These are phyloP conservation scores for Dentipellis sp. DNA, from an alignment of 768 basidiomycete genomes.

Conservation along the genomic window DNA sequence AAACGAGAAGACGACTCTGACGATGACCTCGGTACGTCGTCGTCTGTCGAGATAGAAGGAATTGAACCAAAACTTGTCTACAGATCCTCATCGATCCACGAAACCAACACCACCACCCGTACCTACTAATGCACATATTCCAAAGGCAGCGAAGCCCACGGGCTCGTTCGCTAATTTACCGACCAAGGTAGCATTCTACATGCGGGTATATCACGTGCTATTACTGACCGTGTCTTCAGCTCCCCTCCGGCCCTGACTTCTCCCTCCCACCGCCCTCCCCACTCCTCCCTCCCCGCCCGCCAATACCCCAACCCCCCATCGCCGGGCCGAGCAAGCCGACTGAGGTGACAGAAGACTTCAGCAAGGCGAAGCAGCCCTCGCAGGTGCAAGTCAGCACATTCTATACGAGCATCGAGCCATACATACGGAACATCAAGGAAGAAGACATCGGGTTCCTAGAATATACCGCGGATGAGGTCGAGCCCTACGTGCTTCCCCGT, in stretches of 20 bases:
- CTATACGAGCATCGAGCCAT: slow-evolving; percentile 83
- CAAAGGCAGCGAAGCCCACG: slow-evolving; percentile 50
- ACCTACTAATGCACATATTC: slow-evolving; percentile 28
- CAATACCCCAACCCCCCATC: slow-evolving; percentile 50
- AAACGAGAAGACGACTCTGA: slow-evolving; percentile 74
- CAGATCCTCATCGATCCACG: slow-evolving; percentile 23
- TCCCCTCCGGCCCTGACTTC: slow-evolving; percentile 48
- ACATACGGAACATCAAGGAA: slow-evolving; percentile 81
- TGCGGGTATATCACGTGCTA: neutral
- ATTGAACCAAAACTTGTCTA: neutral
- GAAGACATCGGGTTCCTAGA: slow-evolving; percentile 94
- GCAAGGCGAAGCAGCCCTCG: slow-evolving; percentile 68
- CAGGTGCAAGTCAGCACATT: slow-evolving; percentile 70
- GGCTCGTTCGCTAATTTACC: slow-evolving; percentile 31
- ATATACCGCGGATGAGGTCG: slow-evolving; percentile 83
- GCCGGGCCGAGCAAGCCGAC: slow-evolving; percentile 79
- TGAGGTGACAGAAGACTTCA: slow-evolving; percentile 86
- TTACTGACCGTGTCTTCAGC: slow-evolving; percentile 15
- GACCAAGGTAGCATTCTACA: slow-evolving; percentile 35
- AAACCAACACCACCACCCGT: slow-evolving; percentile 44
- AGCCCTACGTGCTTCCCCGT: slow-evolving; percentile 79
- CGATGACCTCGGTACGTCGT: slow-evolving; percentile 42
- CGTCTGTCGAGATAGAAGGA: neutral
- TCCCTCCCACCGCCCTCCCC: slow-evolving; percentile 38
- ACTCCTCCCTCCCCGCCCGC: slow-evolving; percentile 53